Conservation (phyloP, 768 basidiomycete species). For the Tephrocybe sp. region DNA sequence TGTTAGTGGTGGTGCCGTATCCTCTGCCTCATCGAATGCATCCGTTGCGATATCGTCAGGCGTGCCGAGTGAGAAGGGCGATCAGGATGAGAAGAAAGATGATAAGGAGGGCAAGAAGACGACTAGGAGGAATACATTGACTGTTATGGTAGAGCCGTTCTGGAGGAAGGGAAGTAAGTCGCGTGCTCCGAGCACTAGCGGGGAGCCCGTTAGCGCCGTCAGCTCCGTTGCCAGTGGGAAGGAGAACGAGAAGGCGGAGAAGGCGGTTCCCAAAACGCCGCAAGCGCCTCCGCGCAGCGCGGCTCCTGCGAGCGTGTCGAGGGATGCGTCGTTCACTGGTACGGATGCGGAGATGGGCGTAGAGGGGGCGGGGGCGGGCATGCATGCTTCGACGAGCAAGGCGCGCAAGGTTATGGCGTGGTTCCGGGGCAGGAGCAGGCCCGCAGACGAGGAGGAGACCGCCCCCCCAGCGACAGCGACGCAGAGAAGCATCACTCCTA, state of each 20-base stretch:
- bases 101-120: constrained; percentile 45
- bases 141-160: constrained; percentile 82
- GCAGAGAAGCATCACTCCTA: constrained; percentile 23
- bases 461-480: constrained; percentile 11
- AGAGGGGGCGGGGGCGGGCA: constrained; percentile 25
- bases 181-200: constrained; percentile 26
- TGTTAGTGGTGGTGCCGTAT: constrained; percentile 40
- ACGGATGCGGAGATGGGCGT: constrained; percentile 28
- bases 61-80: constrained; percentile 39
- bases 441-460: constrained; percentile 21
- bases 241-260: constrained; percentile 1
- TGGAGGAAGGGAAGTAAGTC: constrained; percentile 40
- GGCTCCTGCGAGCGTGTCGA: constrained; percentile 1
- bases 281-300: constrained; percentile 12
- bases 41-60: constrained; percentile 18
- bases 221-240: neutral
- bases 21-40: constrained; percentile 14
- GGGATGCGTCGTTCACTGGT: constrained; percentile 15
- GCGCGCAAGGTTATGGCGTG: constrained; percentile 98
- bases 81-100: constrained; percentile 13
- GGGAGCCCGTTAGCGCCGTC: constrained; percentile 11
- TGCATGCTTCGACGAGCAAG: constrained; percentile 78
- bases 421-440: constrained; percentile 79
- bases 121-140: constrained; percentile 77
- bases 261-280: neutral